Base-by-base conservation (phyloP, 1,284 basidiomycete genomes). In the Sporisorium iseilematis-ciliati region DNA sequence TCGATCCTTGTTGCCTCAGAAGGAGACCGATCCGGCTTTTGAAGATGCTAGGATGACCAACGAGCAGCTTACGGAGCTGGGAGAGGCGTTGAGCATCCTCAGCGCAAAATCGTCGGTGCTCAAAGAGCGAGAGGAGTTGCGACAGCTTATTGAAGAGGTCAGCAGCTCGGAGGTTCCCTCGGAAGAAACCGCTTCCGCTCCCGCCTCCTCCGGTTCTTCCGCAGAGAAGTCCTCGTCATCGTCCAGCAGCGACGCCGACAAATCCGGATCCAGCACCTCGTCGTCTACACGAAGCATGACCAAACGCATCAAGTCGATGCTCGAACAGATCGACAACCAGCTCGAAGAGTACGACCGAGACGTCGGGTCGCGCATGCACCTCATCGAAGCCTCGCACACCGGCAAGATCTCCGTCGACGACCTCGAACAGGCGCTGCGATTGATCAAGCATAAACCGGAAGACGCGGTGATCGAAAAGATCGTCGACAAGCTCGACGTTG, bases 101-200 rank as follows among this genome's bases (percentile, higher is more conserved):
- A 95, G 93, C 20, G 92, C 96, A 68, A 96, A 94, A 86, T 97
- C 94, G n/a, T 94, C 92, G 70, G 96, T 99, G 48, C 89, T 97
- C 71, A 95, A 97, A 87, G 96, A 99, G 87, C 91, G 96, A 55
- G 91, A 92, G 79, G 96, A 99, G 86, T 89, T 99, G 18, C 90
- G 92, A 49, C 89, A 89, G 20, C 88, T 99, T 33, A 94, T 98
- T 90, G 91, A 94, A 82, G 94, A 98, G 86, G 73, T 81, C 35
- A 67, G 49, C 64, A 26, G 38, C 35, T 43, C 56, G 33, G 65
- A 76, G 14, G 53, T 48, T 14, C 4, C 55, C 3, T 12, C 57
- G 18, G 59, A 58, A n/a, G 59, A 64, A 7, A 25, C 25, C 3
- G 33, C 31, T 29, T n/a, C 65, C 20, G 18, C 70, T 4, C 31